Evolutionary conservation across 257 asterid genomes (phyloP).

Genomic region (Solanum chiquidenum): DNA sequence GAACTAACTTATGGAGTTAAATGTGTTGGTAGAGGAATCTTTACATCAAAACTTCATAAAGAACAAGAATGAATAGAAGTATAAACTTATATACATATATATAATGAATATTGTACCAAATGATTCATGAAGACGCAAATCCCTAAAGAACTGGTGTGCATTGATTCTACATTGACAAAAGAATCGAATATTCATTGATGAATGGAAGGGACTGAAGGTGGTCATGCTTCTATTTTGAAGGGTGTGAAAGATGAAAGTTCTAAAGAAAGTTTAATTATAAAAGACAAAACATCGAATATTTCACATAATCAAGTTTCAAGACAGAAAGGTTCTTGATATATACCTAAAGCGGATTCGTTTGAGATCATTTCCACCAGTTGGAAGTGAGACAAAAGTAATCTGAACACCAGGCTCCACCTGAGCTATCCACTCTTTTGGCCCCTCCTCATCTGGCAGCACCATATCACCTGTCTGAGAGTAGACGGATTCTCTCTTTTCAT

Average conservation of each 20-base stretch:
- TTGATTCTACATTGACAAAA: background rate
- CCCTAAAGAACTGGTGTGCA: background rate
- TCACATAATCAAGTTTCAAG: background rate
- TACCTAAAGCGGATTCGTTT: conserved; percentile 91
- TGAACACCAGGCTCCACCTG: conserved; percentile 97
- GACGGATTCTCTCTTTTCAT: conserved; percentile 1
- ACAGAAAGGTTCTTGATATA: background rate
- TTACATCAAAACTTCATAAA: background rate
- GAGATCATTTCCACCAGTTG: conserved; percentile 79
- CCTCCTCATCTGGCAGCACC: conserved; percentile 46
- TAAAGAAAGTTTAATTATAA: background rate
- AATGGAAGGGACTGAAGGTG: background rate
- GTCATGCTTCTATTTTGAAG: background rate
- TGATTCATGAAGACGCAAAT: background rate
- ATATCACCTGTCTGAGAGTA: conserved; percentile 39
- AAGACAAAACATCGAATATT: background rate
- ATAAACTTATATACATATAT: background rate
- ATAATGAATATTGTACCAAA: background rate
- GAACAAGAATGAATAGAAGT: background rate
- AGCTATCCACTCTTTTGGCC: conserved; percentile 73
- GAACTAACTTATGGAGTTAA: background rate
- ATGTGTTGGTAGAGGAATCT: background rate
- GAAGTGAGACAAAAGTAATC: conserved; percentile 76
- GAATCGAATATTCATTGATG: background rate
- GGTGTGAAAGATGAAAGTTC: background rate